Evolutionary conservation across 371 early-diverging fungal species (phyloP).

Genomic region (Mortierella sp.): DNA sequence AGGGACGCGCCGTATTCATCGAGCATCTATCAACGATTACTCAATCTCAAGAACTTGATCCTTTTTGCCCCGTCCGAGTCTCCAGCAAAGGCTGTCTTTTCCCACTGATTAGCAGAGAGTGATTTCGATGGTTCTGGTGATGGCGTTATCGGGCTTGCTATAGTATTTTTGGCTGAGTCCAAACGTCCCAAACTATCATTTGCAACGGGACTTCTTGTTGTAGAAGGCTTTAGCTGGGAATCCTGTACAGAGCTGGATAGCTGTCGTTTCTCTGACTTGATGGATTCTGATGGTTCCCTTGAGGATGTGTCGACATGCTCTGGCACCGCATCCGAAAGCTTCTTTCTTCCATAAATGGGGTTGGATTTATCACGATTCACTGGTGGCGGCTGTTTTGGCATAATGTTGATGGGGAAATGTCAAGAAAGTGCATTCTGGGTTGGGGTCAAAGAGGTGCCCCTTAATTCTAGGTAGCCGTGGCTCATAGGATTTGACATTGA

Average conservation of each 20-base stretch:
- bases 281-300: background rate
- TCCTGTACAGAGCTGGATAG: background rate
- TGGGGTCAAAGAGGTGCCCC: too few species aligned
- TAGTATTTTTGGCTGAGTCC: background rate
- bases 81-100: conserved; percentile 40
- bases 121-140: conserved; percentile 2
- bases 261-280: background rate
- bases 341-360: background rate
- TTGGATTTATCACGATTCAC: too few species aligned
- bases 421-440: too few species aligned
- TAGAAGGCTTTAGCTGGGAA: background rate
- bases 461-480: too few species aligned
- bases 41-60: conserved; percentile 36
- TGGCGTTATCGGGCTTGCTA: background rate
- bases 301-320: background rate
- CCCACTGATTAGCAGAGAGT: conserved; percentile 41
- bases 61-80: conserved; percentile 38
- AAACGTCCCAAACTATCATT: background rate
- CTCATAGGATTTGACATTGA: too few species aligned
- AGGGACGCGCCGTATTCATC: background rate
- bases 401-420: background rate
- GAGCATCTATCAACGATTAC: conserved; percentile 3
- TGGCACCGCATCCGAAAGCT: background rate
- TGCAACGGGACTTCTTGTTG: background rate
- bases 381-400: conserved; percentile 1